Base-by-base conservation (phyloP, 352 stramenopile genomes). In the Thalassiosira livingstoniorum region DNA sequence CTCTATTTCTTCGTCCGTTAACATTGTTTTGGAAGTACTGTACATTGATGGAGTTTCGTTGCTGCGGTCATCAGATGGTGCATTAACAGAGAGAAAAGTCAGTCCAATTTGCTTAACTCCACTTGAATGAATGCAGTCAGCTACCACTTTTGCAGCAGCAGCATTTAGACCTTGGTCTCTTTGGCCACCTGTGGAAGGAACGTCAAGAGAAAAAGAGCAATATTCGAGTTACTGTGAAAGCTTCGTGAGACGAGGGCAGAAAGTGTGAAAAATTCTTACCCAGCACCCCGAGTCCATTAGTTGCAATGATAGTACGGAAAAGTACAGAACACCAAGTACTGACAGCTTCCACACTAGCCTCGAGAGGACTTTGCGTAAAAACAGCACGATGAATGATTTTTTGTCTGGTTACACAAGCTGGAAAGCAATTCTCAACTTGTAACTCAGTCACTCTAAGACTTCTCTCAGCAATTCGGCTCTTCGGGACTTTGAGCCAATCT, bases 291-390 rank as follows among this genome's bases (percentile, higher is more conserved):
- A 80, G 81, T 27, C 91, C 91, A 77, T 93, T 93, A 32, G 89
- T 94, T 23, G 92, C 89, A 62, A 94, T 87, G 25, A 89, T 83
- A 60, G 92, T 95, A 58, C 90, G 81, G 68, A 94, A 95, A 39
- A 95, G 82, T 27, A 95, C 83, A 37, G 92, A 86, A 74, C 90
- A 95, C 92, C 92, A 95, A 34, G 88, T 91, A 67, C 90, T 93
- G 27, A 95, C 78, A 62, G 88, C 85, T 39, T 94, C 90, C 35
- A 93, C 67, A 35, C 88, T 88, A 67, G 90, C 89, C 78, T 94
- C 89, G 37, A 95, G 78, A 58, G 90, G 89, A 78, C 90, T 94
- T 80, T 92, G 86, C 0, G 80, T 91, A 70, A 91, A 93, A 27
- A 95, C 90, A 34, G 87, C 72, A 43, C 92, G 84, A 72, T 94